These are phyloP conservation scores for Colletotrichum acutatum DNA, from an alignment of 2,329 filamentous ascomycete species.

Conservation along the genomic window DNA sequence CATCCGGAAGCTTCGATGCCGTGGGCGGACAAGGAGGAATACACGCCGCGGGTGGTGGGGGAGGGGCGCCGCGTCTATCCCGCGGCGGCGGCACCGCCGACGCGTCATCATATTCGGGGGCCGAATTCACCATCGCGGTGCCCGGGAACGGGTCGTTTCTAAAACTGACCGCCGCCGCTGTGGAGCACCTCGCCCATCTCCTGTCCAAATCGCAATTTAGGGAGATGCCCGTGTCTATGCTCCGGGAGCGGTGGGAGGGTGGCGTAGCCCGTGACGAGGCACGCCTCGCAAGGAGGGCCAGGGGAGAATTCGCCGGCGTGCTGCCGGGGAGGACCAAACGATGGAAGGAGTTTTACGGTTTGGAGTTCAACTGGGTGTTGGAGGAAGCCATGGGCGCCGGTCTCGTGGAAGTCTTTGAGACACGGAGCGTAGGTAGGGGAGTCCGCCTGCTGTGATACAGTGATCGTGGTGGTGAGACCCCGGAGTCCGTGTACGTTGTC, in stretches of 20 bases:
- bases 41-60: slow-evolving; percentile 70
- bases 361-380: slow-evolving; percentile 77
- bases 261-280: slow-evolving; percentile 62
- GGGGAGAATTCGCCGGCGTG: slow-evolving; percentile 67
- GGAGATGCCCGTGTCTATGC: slow-evolving; percentile 70
- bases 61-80: slow-evolving; percentile 48
- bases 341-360: slow-evolving; percentile 77
- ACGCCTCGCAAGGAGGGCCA: slow-evolving; percentile 58
- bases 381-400: slow-evolving; percentile 78
- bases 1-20: slow-evolving; percentile 75
- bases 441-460: slow-evolving; percentile 57
- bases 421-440: slow-evolving; percentile 76
- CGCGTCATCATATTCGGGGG: slow-evolving; percentile 38
- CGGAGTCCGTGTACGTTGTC: background rate
- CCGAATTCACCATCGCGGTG: slow-evolving; percentile 67
- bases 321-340: slow-evolving; percentile 71
- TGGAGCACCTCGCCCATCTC: slow-evolving; percentile 70
- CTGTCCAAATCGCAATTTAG: slow-evolving; percentile 69
- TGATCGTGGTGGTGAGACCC: slow-evolving; percentile 34
- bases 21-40: slow-evolving; percentile 76
- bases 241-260: slow-evolving; percentile 78
- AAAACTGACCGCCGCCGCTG: slow-evolving; percentile 70
- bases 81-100: slow-evolving; percentile 27
- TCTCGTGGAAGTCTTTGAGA: slow-evolving; percentile 79
- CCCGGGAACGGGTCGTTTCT: slow-evolving; percentile 75